A percentile compares a stretch with the other conserved stretches of the same genome.
phyloP scores from a whole-genome alignment of 192 early-diverging fungal genomes.

The Diversispora eburnea region DNA sequence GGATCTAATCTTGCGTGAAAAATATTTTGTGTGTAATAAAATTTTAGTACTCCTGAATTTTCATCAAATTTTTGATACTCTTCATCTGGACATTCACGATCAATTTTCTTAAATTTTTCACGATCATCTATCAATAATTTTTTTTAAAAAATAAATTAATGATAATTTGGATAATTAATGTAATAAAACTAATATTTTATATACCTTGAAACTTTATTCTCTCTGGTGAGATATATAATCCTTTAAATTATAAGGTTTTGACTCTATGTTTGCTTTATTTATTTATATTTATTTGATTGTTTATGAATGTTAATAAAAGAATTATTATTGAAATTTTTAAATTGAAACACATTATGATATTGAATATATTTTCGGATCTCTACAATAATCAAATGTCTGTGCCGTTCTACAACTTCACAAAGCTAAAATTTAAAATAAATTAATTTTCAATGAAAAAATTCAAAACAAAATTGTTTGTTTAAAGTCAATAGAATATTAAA shows the following conservation, averaged over 20 bases:
- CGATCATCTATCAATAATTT: neutral
- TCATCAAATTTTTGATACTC: neutral
- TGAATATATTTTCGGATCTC: neutral
- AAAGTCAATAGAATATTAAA: neutral
- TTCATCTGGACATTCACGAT: constrained; percentile 22
- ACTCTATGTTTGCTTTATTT: neutral
- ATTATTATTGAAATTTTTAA: neutral
- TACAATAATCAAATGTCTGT: constrained; percentile 32
- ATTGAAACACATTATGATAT: neutral
- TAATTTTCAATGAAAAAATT: neutral
- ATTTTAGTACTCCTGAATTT: neutral
- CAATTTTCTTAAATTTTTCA: constrained; percentile 20
- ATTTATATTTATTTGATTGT: neutral
- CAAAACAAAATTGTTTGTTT: neutral
- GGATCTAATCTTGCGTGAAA: constrained; percentile 5
- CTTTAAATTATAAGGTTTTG: constrained; percentile 8
- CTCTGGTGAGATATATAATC: constrained; percentile 27
- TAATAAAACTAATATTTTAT: neutral
- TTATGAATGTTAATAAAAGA: neutral
- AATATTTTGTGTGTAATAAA: neutral
- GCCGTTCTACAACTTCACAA: constrained; percentile 17
- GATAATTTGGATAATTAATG: neutral
- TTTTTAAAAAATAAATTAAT: neutral
- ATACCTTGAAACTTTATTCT: constrained; percentile 27
- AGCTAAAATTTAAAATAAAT: neutral